Evolutionary conservation across 202 grass and related monocot species (phyloP).

Genomic region (Digitaria exilis): DNA sequence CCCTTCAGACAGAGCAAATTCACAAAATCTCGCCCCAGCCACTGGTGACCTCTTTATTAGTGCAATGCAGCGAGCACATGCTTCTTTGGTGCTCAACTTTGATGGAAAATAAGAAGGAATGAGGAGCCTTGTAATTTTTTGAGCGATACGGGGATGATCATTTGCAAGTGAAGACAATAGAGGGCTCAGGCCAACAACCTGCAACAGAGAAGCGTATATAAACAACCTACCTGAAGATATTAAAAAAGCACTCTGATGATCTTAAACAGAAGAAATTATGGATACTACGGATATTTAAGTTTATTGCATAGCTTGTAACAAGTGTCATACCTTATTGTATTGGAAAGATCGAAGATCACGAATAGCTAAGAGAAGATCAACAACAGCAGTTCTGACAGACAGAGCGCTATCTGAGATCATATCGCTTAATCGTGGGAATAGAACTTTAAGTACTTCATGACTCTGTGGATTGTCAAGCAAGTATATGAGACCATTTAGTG

Average conservation of each 20-base stretch:
- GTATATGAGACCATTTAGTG: conserved; percentile 85
- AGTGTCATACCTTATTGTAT: conserved; percentile 73
- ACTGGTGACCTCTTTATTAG: conserved; percentile 75
- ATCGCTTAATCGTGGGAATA: conserved; percentile 71
- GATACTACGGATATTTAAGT: not conserved
- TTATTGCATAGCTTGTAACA: not conserved
- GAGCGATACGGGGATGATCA: conserved; percentile 84
- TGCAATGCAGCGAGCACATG: conserved; percentile 73
- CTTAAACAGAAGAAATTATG: conserved; percentile 29
- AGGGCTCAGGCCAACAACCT: conserved; percentile 73
- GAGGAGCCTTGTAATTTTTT: conserved; percentile 90
- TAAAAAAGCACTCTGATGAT: conserved; percentile 3
- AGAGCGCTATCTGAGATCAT: conserved; percentile 75
- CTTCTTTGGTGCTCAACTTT: conserved; percentile 67
- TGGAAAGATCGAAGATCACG: conserved; percentile 78
- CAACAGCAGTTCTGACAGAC: conserved; percentile 66
- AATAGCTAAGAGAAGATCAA: conserved; percentile 89
- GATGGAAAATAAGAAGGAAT: conserved; percentile 92
- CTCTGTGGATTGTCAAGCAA: conserved; percentile 90
- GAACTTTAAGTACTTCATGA: conserved; percentile 90
- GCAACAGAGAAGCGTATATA: conserved; percentile 35
- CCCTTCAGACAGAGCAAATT: conserved; percentile 85
- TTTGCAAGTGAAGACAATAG: conserved; percentile 80
- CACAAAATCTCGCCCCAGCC: conserved; percentile 93
- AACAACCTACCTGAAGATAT: not conserved